Percentiles rank a stretch among this genome's conserved stretches.
These are phyloP conservation scores for Priceomyces castillae DNA, from an alignment of 805 yeast species.

Conservation along the genomic window DNA sequence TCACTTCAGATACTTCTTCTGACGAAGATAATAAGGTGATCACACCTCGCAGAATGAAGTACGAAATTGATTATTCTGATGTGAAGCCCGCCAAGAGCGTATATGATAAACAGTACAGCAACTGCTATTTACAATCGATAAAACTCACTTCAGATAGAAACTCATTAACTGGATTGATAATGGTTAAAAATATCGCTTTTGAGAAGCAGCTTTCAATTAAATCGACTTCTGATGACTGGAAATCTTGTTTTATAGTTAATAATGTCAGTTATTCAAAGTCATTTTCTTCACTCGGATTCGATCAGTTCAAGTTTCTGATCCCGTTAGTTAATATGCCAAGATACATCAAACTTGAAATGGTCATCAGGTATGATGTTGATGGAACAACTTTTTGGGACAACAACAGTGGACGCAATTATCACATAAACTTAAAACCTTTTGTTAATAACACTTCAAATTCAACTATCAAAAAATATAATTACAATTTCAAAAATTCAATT, in stretches of 20 bases:
- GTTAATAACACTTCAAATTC: neutral
- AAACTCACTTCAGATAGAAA: constrained; percentile 24
- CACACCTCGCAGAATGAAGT: constrained; percentile 3
- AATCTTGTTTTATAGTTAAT: constrained; percentile 28
- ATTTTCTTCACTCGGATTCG: constrained; percentile 29
- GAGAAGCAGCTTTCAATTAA: constrained; percentile 41
- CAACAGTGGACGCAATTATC: constrained; percentile 33
- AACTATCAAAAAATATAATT: constrained; percentile 7
- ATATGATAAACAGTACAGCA: constrained; percentile 11
- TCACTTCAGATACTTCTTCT: constrained; percentile 19
- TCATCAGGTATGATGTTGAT: constrained; percentile 31
- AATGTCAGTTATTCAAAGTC: constrained; percentile 20
- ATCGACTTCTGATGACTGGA: constrained; percentile 50
- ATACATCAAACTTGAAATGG: constrained; percentile 31
- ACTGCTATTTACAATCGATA: constrained; percentile 37
- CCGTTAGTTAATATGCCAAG: constrained; percentile 36
- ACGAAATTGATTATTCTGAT: constrained; percentile 14
- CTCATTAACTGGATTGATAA: constrained; percentile 20
- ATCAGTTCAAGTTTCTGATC: constrained; percentile 51
- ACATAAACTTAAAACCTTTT: constrained; percentile 30
- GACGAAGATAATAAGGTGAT: constrained; percentile 15
- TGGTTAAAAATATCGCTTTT: constrained; percentile 34
- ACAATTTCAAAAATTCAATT: constrained; percentile 7
- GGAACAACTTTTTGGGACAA: constrained; percentile 38
- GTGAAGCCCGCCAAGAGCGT: constrained; percentile 6